These are phyloP conservation scores for Pythium folliculosum DNA, from an alignment of 352 stramenopile genomes.

Conservation along the genomic window DNA sequence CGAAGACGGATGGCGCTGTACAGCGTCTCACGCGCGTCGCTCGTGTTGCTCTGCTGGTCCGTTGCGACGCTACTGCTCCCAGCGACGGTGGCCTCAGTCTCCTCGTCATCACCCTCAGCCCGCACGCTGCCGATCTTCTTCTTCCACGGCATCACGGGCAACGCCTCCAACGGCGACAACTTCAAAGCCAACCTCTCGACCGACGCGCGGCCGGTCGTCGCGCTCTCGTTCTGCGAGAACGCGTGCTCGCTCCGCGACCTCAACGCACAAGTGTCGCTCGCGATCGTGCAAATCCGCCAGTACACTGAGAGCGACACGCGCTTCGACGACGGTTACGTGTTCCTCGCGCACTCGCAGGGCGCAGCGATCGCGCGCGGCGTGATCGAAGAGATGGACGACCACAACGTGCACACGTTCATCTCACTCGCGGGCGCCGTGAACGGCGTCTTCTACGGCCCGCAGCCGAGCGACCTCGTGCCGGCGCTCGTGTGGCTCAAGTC, in stretches of 20 bases:
- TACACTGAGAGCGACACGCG: conserved; percentile 34
- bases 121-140: conserved; percentile 44
- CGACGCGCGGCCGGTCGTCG: conserved; percentile 36
- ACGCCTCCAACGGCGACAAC: conserved; percentile 28
- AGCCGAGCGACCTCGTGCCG: conserved; percentile 32
- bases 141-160: conserved; percentile 47
- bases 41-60: too few relatives aligned
- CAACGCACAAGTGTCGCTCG: conserved; percentile 35
- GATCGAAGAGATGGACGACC: conserved; percentile 55
- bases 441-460: conserved; percentile 45
- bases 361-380: conserved; percentile 40
- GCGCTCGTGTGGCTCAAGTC: conserved; percentile 26
- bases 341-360: conserved; percentile 51
- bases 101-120: not conserved
- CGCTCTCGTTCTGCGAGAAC: conserved; percentile 39
- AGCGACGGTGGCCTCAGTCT: too few relatives aligned
- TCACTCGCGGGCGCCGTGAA: conserved; percentile 47
- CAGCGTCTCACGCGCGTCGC: too few relatives aligned
- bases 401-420: conserved; percentile 43
- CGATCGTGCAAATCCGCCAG: conserved; percentile 41
- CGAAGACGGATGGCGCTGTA: too few relatives aligned
- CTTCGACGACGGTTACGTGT: conserved; percentile 50
- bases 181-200: conserved; percentile 42
- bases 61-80: too few relatives aligned
- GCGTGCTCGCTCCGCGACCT: conserved; percentile 36